phyloP scores from a whole-genome alignment of 225 moss, liverwort and hornwort genomes.

The Anthoceros angustus region DNA sequence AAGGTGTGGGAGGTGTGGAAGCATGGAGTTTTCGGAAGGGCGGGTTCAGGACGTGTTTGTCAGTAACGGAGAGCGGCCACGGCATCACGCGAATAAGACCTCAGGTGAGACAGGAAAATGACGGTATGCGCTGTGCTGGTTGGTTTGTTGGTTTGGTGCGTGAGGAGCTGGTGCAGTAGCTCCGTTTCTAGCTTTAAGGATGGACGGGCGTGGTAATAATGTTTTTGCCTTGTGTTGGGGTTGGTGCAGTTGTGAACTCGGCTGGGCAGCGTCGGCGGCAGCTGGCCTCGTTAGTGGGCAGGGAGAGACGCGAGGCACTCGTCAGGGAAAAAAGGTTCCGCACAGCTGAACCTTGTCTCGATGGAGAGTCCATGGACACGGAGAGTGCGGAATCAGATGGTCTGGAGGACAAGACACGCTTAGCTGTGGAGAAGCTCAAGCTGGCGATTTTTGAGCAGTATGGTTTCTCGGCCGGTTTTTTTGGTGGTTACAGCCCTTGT shows the following conservation, averaged over 20 bases:
- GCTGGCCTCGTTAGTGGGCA: slow-evolving; percentile 69
- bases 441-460: slow-evolving; percentile 17
- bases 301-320: slow-evolving; percentile 87
- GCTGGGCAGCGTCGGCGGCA: slow-evolving; percentile 77
- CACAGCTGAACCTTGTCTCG: slow-evolving; percentile 39
- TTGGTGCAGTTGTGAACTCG: slow-evolving; percentile 53
- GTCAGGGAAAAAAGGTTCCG: slow-evolving; percentile 76
- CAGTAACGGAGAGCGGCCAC: neutral
- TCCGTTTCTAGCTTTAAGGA: neutral
- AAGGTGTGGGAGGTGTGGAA: neutral
- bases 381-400: slow-evolving; percentile 43
- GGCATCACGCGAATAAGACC: neutral
- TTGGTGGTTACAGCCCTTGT: neutral
- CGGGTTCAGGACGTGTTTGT: neutral
- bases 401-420: slow-evolving; percentile 46
- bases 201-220: neutral
- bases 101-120: neutral
- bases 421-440: slow-evolving; percentile 53
- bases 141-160: neutral
- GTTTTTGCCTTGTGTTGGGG: slow-evolving; percentile 1
- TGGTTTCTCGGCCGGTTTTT: slow-evolving; percentile 15
- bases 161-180: neutral
- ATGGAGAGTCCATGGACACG: slow-evolving; percentile 27
- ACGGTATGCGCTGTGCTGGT: neutral
- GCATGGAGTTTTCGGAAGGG: neutral